These are phyloP conservation scores for Peronospora destructor DNA, from an alignment of 352 stramenopile genomes.

Conservation along the genomic window DNA sequence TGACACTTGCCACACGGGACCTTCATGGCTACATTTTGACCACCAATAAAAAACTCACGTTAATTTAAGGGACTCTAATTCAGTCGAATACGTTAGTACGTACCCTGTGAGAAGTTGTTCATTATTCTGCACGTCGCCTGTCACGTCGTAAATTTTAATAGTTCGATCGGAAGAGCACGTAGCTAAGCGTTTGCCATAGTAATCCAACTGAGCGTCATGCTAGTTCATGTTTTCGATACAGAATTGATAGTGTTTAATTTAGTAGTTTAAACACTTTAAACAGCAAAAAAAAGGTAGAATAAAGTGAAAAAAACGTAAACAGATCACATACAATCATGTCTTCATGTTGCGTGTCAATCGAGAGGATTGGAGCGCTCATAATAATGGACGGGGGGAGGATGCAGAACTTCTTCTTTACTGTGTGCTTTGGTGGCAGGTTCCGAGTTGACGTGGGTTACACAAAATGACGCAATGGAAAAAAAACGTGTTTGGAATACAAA, in stretches of 20 bases:
- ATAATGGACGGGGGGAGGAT: conserved; percentile 8
- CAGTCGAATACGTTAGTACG: conserved; percentile 1
- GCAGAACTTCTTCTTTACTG: background rate
- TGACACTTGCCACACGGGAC: conserved; percentile 96
- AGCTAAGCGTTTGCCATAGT: conserved; percentile 98
- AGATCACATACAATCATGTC: conserved; percentile 89
- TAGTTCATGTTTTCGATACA: conserved; percentile 11
- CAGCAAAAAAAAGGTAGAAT: background rate
- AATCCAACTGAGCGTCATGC: conserved; percentile 98
- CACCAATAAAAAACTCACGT: too few relatives aligned
- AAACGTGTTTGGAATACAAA: background rate
- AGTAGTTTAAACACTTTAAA: background rate
- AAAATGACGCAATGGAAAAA: background rate
- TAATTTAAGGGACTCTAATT: too few relatives aligned
- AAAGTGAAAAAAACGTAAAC: background rate
- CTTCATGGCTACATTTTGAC: conserved; percentile 76
- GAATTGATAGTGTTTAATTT: too few relatives aligned
- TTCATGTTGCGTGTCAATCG: conserved; percentile 96
- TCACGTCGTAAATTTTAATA: conserved; percentile 96
- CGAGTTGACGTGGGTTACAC: conserved; percentile 2
- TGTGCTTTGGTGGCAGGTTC: conserved; percentile 28
- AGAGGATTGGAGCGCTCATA: conserved; percentile 82
- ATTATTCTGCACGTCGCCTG: conserved; percentile 85
- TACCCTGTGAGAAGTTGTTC: conserved; percentile 83
- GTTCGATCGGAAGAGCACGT: conserved; percentile 97